Evolutionary conservation across 225 moss, liverwort and hornwort genomes (phyloP), one percentile per base, ranked within the genome.

Genomic region (Ulota crispa): DNA sequence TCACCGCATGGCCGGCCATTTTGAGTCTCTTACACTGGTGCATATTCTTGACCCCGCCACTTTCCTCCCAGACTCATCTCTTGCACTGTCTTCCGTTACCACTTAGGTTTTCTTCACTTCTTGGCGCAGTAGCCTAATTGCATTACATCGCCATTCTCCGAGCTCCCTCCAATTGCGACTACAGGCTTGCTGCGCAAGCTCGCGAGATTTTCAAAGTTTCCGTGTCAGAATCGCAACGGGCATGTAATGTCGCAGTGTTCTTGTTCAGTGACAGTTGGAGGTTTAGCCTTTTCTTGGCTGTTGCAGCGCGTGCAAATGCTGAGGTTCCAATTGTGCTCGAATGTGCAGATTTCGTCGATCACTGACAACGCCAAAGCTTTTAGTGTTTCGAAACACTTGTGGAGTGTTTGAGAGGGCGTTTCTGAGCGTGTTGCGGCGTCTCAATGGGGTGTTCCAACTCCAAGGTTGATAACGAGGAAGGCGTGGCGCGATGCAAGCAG

Each of bases 401-500:
- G 14, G 28, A 34, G 67, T 72, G 18, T 63, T 72, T 77, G 75
- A 75, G 70, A 7, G 66, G 66, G 30, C 31, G 65, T 15, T 43
- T 16, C 23, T 47, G 7, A n/a, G 21, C 34, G 28, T 24, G 31
- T 64, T 45, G 60, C 68, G 81, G 18, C 27, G 6, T 32, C 32
- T 26, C 43, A 70, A 94, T 95, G 95, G 95, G 95, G 82, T 95
- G 95, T 64, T 71, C 91, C 0, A 95, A 89, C 77, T 95, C 95
- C 27, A 95, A 95, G 80, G 85, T 95, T 6, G 93, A 95, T 27
- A 93, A 89, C 34, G 95, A 95, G 80, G 93, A 95, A 66, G 92
- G 89, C 1, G 95, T 95, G 30, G 92, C 92, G 8, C 84, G 95
- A 80, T 95, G 95, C 86, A 92, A 89, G 81, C 91, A 91, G 79